Base-by-base conservation (phyloP, 192 early-diverging fungal genomes). In the Umbelopsis sp. region DNA sequence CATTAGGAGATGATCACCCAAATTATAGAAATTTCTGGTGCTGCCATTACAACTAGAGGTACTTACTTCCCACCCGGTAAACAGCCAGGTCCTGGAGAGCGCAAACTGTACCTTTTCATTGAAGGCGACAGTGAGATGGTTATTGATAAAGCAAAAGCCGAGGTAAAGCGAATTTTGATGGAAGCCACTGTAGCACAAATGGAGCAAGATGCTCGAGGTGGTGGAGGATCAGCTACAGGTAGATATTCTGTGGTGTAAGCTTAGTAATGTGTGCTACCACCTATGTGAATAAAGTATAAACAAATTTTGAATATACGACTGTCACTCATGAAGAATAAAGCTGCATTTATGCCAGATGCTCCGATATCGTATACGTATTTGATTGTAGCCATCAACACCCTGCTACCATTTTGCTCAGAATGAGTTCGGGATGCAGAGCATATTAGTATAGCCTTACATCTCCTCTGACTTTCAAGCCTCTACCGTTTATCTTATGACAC, bases 11-110 rank as follows among this genome's bases (percentile, higher is more conserved):
- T 92, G 80, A 96, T 99, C 65, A 88, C 89, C 21, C 91, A 92
- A 81, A 96, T 99, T 66, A 94, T 90, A 7, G 95, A 98, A 75
- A 83, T 94, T 50, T 91, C 93, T 21, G 96, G 96, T 10, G 94
- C 96, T 0, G 96, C 98, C 11, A 96, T 99, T 70, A 99, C 97
- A 3, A 96, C 94, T 15, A 84, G 97, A 46, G 98, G 98, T 12
- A 87, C 90, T 10, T 98, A 88, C 79, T 92, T 97, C 71, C 87
- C 90, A 10, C 84, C 91, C 25, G 97, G 97, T 46, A 97, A 93
- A 79, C 88, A 90, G 50, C 81, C 87, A 20, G 79, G 81, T 2
- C 70, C 84, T 1, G 88, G 88, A 41, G 95, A 97, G 79, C 88
- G 95, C 71, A 97, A 97, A 83, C 77, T 99, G 68, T 96, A 95